Evolutionary conservation across 805 yeast genomes (phyloP).

Genomic region (Yamadazyma ubonensis): DNA sequence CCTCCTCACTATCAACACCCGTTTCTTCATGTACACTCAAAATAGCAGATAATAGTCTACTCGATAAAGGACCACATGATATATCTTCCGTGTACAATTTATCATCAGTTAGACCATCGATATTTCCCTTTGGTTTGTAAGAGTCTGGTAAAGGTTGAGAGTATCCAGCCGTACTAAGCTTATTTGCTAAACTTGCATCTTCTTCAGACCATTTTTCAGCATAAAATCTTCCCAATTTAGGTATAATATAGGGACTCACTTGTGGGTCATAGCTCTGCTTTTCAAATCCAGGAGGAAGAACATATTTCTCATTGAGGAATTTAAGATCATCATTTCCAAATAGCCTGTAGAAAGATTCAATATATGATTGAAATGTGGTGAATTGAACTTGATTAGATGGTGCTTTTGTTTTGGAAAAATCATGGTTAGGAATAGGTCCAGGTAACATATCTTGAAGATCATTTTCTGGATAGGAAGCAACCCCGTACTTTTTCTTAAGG

Average conservation of each 20-base stretch:
- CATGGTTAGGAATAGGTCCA: constrained; percentile 83
- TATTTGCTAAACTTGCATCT: constrained; percentile 49
- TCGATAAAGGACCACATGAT: constrained; percentile 88
- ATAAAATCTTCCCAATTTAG: constrained; percentile 81
- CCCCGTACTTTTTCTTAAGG: constrained; percentile 75
- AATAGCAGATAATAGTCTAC: constrained; percentile 79
- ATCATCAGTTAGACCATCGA: constrained; percentile 58
- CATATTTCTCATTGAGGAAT: constrained; percentile 61
- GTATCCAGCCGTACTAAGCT: constrained; percentile 48
- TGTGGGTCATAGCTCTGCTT: constrained; percentile 58
- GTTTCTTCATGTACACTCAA: constrained; percentile 44
- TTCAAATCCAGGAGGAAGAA: constrained; percentile 52
- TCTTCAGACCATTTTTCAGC: constrained; percentile 86
- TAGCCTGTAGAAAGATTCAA: constrained; percentile 81
- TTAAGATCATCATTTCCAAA: constrained; percentile 79
- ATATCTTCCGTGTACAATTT: constrained; percentile 68
- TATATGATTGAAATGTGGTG: constrained; percentile 77
- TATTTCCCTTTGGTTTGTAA: constrained; percentile 56
- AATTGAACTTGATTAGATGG: constrained; percentile 87
- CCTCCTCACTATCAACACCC: constrained; percentile 20
- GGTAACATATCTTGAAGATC: constrained; percentile 78
- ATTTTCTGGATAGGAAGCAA: constrained; percentile 81
- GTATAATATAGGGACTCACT: constrained; percentile 71
- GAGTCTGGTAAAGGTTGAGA: constrained; percentile 44
- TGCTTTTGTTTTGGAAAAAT: constrained; percentile 73